Percentiles rank a stretch among this genome's conserved stretches.
Evolutionary conservation across 306 rosid species (phyloP).

Genomic region (Acacia acuminata): DNA sequence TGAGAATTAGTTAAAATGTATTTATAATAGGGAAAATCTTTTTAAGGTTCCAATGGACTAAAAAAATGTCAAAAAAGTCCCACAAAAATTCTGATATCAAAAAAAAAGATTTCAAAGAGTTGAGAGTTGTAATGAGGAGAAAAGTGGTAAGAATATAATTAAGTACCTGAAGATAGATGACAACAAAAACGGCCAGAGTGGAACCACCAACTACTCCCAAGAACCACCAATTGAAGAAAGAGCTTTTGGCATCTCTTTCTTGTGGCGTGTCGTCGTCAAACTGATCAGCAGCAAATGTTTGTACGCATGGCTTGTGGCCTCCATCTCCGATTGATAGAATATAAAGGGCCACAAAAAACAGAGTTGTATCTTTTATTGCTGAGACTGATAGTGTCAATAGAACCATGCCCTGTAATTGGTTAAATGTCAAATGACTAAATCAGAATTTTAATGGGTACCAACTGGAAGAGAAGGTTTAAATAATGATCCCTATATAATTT

Average conservation of each 20-base stretch:
- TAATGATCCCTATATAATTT: too few relatives aligned
- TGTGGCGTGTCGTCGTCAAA: background rate
- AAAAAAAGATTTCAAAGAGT: too few relatives aligned
- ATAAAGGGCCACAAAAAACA: background rate
- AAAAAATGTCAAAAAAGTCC: too few relatives aligned
- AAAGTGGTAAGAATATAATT: background rate
- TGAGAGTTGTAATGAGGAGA: too few relatives aligned
- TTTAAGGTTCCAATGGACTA: too few relatives aligned
- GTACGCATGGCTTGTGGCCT: background rate
- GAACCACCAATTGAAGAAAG: background rate
- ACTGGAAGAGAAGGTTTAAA: too few relatives aligned
- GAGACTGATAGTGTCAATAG: background rate
- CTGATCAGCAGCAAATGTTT: background rate
- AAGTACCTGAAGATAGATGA: background rate
- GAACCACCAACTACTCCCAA: background rate
- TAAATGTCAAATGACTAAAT: background rate
- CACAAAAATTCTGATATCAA: too few relatives aligned
- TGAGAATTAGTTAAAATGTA: too few relatives aligned
- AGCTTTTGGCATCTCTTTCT: background rate
- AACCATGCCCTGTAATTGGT: background rate
- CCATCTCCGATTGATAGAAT: background rate
- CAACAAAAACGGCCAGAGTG: background rate
- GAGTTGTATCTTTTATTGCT: background rate
- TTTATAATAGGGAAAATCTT: too few relatives aligned
- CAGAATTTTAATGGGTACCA: background rate